Percentiles rank a stretch among this genome's conserved stretches.
Evolutionary conservation across 2,329 filamentous ascomycete genomes (phyloP).

Genomic region (Sporothrix variecibatus): DNA sequence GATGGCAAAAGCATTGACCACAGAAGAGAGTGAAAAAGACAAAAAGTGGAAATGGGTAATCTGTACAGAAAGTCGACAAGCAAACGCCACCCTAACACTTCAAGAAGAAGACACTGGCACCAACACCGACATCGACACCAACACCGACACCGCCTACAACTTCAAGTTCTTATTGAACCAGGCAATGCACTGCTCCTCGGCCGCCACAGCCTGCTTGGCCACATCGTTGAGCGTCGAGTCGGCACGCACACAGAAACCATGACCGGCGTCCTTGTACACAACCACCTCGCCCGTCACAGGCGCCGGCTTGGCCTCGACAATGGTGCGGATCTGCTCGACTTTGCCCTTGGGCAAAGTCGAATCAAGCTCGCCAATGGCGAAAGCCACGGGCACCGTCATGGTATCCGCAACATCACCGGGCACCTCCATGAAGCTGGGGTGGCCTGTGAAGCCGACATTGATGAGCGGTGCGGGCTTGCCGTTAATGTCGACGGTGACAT

Average conservation of each 20-base stretch:
- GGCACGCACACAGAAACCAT: constrained; percentile 46
- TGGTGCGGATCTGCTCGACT: constrained; percentile 39
- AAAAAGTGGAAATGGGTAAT: not conserved
- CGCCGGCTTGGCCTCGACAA: constrained; percentile 40
- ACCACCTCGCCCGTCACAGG: constrained; percentile 41
- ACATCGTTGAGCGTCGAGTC: constrained; percentile 35
- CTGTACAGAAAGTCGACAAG: not conserved
- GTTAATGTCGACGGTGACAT: constrained; percentile 26
- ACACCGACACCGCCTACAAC: not conserved
- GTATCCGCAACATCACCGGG: constrained; percentile 52
- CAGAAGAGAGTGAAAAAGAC: not conserved
- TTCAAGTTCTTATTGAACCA: constrained; percentile 38
- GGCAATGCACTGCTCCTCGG: constrained; percentile 40
- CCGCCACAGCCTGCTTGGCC: constrained; percentile 35
- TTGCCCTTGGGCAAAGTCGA: constrained; percentile 40
- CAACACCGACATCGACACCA: not conserved
- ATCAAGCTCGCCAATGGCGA: constrained; percentile 51
- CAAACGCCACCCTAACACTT: too few species aligned
- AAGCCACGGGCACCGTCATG: constrained; percentile 47
- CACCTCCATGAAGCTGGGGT: constrained; percentile 52
- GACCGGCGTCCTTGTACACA: constrained; percentile 43
- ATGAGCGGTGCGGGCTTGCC: constrained; percentile 44
- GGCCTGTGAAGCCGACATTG: constrained; percentile 55
- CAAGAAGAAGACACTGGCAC: not conserved
- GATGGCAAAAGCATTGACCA: not conserved